Evolutionary conservation across 495 filamentous ascomycete species (phyloP), one percentile per base, ranked within the genome.

Genomic region (Friedmanniomyces simplex): DNA sequence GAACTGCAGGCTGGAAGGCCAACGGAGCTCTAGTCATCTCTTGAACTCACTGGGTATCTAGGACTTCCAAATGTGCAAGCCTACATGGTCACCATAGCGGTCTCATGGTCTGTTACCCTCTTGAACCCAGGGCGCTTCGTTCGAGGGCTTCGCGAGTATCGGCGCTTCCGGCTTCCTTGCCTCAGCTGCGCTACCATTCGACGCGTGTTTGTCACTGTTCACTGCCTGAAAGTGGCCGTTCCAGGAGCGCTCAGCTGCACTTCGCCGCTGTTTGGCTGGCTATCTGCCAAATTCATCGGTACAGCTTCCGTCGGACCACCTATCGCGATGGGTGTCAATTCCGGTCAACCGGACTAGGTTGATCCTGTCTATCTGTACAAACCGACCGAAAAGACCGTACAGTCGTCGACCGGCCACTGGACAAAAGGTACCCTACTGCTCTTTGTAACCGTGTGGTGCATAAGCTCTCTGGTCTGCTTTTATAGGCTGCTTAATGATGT

Each of bases 291-390:
- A 58, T 69, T 87, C 18, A 74, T 77, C 66, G 77, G 75, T 51
- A 87, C 84, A 0, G 80, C 77, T 0, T 75, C 82, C 1, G 77
- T 79, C 0, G 84, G 84, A 0, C 73, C 87, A 1, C 84, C 83
- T 0, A 84, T 87, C 45, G 85, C 83, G 2, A 62, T 88, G 41
- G 87, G 87, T 58, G 78, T 86, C 16, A 78, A 77, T 0, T 72
- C 85, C 34, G 84, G 84, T 0, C 82, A 80, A 0, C 78, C 82
- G 0, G 84, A 84, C 4, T 83, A 87, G 65, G 86, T 87, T 24
- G 79, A 80, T 0, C 83, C 83, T 0, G 83, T 87, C 6, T 88
- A 82, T 79, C 86, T 87, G 42, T 88, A 86, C 67, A 84, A 82
- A 61, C 70, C 74, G 0, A 69, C 82, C 42, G 84, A 88, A 64